Percentiles rank a stretch among this genome's conserved stretches.
Conservation (phyloP, 495 filamentous ascomycete genomes). For the Hypoxylon intermedium region DNA sequence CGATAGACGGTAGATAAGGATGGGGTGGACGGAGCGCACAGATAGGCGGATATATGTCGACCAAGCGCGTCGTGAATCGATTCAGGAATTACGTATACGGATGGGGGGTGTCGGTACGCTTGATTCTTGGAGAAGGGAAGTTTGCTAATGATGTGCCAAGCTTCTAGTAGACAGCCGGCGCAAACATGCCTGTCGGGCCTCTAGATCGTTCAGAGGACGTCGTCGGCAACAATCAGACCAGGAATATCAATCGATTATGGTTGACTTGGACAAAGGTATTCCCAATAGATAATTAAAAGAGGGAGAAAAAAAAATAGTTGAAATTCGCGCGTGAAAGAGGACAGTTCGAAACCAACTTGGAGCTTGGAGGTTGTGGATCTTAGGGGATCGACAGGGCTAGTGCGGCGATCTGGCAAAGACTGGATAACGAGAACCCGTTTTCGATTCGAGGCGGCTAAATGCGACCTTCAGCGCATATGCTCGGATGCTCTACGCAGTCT, state of each 20-base stretch:
- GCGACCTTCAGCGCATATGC: constrained; percentile 32
- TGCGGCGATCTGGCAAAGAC: constrained; percentile 36
- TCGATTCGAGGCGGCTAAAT: constrained; percentile 37
- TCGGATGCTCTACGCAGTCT: constrained; percentile 2
- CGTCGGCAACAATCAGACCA: background rate
- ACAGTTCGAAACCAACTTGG: constrained; percentile 14
- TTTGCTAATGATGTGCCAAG: constrained; percentile 13
- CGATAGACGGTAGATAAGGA: background rate
- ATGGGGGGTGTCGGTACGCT: background rate
- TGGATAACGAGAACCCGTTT: constrained; percentile 16
- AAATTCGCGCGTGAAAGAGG: constrained; percentile 6
- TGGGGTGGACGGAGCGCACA: background rate
- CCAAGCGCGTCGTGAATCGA: background rate
- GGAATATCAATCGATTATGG: constrained; percentile 3
- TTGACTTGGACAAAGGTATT: background rate
- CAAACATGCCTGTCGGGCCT: constrained; percentile 30
- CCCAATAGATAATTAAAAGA: background rate
- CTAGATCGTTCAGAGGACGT: background rate
- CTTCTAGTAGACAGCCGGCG: constrained; percentile 25
- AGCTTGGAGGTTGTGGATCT: constrained; percentile 8
- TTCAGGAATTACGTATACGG: constrained; percentile 12
- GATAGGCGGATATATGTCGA: background rate
- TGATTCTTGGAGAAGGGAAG: background rate
- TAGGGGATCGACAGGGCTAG: constrained; percentile 21
- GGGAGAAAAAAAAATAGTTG: constrained; percentile 1